Conservation (phyloP, 345 rosid genomes). For the Eucalyptus leucophloia region DNA sequence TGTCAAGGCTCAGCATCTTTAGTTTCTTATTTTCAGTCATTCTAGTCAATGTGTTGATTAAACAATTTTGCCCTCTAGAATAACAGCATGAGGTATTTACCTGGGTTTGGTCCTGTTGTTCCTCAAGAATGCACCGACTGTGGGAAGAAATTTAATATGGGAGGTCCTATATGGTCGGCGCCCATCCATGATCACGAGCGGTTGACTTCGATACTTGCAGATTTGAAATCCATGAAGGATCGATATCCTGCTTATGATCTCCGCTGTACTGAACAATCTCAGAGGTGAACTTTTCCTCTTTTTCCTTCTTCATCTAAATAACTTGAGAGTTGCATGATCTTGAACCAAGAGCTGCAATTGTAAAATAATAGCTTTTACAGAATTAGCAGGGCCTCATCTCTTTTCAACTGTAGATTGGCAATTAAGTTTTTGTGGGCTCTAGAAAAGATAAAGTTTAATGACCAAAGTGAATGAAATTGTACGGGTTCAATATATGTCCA, state of each 20-base stretch:
- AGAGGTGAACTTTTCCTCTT: constrained; percentile 31
- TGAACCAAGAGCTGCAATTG: not conserved
- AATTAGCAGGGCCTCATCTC: not conserved
- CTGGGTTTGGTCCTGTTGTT: constrained; percentile 90
- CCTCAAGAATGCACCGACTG: constrained; percentile 86
- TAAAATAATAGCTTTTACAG: not conserved
- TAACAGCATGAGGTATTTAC: constrained; percentile 74
- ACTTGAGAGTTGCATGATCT: not conserved
- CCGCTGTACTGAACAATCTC: constrained; percentile 83
- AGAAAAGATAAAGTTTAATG: not conserved
- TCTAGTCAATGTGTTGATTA: not conserved
- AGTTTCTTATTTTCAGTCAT: not conserved
- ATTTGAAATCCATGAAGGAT: constrained; percentile 67
- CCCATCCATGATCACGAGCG: constrained; percentile 90
- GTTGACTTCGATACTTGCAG: constrained; percentile 57
- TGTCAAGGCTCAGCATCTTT: not conserved
- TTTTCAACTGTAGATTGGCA: not conserved
- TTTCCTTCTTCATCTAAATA: not conserved
- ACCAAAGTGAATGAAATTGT: not conserved
- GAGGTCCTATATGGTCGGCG: constrained; percentile 98
- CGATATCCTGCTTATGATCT: constrained; percentile 83
- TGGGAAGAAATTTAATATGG: constrained; percentile 94
- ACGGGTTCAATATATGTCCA: not conserved
- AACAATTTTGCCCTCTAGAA: constrained; percentile 24
- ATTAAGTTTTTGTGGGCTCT: not conserved